Base-by-base conservation (phyloP, 2,329 filamentous ascomycete genomes). In the Colletotrichum destructivum region DNA sequence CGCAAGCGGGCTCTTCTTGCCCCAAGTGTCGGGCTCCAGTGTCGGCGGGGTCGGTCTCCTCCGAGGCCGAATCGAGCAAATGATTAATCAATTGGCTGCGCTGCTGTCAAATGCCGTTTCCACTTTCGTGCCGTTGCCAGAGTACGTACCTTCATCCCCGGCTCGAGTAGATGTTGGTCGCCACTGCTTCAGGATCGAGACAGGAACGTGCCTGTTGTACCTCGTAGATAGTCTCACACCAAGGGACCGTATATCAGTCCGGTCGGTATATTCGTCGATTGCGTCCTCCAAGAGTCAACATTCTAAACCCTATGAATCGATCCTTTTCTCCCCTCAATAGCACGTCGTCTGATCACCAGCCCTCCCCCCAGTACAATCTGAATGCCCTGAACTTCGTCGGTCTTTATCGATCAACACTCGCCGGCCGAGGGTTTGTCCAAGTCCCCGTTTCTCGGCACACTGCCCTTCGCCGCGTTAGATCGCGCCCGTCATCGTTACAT, bases 21-120 rank as follows among this genome's bases (percentile, higher is more conserved):
- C 8, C 21, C n/a, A 7, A n/a, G 47, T 18, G 16, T 23, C 31
- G 18, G 31, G 21, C 47, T 13, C n/a, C 13, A 52, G 9, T 26
- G 21, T 35, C 21, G 16, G 35, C 26, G 47, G 31, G 44, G 23
- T 26, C 23, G 35, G 23, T 18, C 51, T 52, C n/a, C 26, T 66
- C 64, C 47, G n/a, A 16, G 16, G 57, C 40, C 23, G 3, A 18
- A 2, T 51, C 8, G 23, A 21, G 13, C 5, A 12, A 35, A 2
- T 5, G 12, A 62, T 56, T 71, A 64, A 71, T 64, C 63, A 71
- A 71, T 63, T 57, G 69, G 67, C 62, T 66, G 40, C 56, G 31
- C 62, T 70, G 62, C 40, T 62, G 44, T n/a, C 52, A 71, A 63
- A 52, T 71, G 54, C 65, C 65, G 65, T 26, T 26, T 42, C 69